A percentile compares a stretch with the other conserved stretches of the same genome.
These are phyloP conservation scores for Persicaria tinctoria DNA, from an alignment of 148 eudicot genomes.

Conservation along the genomic window DNA sequence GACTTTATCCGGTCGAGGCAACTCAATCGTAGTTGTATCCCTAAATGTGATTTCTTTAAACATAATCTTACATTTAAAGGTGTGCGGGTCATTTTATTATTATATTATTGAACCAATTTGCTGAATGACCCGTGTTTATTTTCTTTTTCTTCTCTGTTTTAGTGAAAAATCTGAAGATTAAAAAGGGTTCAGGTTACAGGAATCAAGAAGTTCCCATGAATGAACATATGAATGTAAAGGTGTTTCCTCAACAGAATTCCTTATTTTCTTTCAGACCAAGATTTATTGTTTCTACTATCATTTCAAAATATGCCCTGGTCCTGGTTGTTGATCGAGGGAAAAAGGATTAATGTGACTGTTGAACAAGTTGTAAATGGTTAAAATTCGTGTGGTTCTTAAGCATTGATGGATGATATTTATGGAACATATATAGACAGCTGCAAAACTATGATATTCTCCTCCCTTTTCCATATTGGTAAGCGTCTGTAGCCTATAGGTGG, in stretches of 20 bases:
- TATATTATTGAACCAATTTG: not conserved
- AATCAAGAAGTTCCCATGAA: conserved; percentile 22
- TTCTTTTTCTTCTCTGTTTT: not conserved
- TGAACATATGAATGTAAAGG: conserved; percentile 48
- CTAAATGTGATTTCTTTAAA: no score
- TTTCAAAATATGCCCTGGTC: not conserved
- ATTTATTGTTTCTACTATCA: not conserved
- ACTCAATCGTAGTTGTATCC: conserved; percentile 49
- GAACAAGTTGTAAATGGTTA: not conserved
- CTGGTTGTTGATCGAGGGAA: not conserved
- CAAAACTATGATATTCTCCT: not conserved
- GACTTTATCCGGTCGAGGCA: conserved; percentile 68
- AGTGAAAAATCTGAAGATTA: conserved; percentile 16
- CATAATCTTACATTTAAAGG: not conserved
- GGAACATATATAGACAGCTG: not conserved
- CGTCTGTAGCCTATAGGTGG: no score
- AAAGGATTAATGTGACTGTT: no score
- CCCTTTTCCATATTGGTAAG: not conserved
- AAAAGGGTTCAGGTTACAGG: conserved; percentile 45
- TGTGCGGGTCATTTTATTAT: not conserved
- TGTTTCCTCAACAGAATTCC: conserved; percentile 17
- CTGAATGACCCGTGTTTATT: not conserved
- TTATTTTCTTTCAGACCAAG: not conserved
- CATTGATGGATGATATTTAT: not conserved
- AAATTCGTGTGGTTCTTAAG: not conserved